Base-by-base conservation (phyloP, 2,329 filamentous ascomycete genomes). In the Alternaria metachromatica region DNA sequence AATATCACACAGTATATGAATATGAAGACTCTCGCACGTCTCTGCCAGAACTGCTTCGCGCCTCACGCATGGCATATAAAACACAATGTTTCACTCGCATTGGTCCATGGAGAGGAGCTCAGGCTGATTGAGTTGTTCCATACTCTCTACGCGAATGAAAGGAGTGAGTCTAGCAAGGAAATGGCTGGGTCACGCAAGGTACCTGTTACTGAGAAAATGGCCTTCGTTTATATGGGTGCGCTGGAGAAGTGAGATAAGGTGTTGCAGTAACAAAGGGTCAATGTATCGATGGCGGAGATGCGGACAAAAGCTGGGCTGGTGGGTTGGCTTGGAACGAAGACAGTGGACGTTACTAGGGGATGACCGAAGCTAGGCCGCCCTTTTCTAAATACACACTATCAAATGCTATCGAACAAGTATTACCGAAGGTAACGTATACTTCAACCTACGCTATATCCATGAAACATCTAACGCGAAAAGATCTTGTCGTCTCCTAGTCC, bases 281-380 rank as follows among this genome's bases (percentile, higher is more conserved):
- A 25, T 18, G 26, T 13, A 33, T 51, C 11, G 28, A 10, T 12
- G 26, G 18, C 18, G 26, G 26, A 33, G 26, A 15, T 6, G 12
- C 20, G 11, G 26, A 11, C 26, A 50, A n/a, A 1, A 4, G 12
- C 1, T 50, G 18, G 7, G 26, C 7, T 13, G 18, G 12, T 7
- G 26, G n/a, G 1, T 51, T 26, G 26, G 48, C 48, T 10, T 21
- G 26, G 8, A 2, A 51, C 4, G 28, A 20, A 51, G 11, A 51
- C n/a, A 2, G 9, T 28, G 25, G 9, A 10, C 48, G 6, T 41
- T 1, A 41, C 33, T 41, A 41, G 33, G 33, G 0, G 2, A 41
- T 6, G 5, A 41, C 8, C 0, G 4, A 41, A 41, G 33, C 33
- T 41, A 2, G 0, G 1, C 3, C 9, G 37, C 37, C 37, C 1